Conservation (phyloP, 2,329 filamentous ascomycete species). For the Claviceps sp. region DNA sequence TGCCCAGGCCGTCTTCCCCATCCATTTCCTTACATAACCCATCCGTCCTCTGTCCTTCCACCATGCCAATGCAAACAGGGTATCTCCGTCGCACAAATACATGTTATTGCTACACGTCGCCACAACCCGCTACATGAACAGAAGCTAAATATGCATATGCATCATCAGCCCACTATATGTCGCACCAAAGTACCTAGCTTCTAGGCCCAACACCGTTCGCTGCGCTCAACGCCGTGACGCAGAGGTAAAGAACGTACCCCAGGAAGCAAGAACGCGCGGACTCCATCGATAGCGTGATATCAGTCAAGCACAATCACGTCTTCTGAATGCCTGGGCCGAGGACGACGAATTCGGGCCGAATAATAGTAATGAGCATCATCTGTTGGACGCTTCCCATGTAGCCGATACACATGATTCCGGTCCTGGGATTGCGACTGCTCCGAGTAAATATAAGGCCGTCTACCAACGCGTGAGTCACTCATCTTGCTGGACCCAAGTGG, state of each 20-base stretch:
- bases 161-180: background rate
- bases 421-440: background rate
- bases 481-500: background rate
- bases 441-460: background rate
- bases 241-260: background rate
- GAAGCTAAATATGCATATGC: background rate
- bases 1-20: background rate
- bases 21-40: background rate
- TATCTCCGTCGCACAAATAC: slow-evolving; percentile 1
- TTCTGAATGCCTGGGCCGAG: slow-evolving; percentile 12
- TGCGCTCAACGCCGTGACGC: slow-evolving; percentile 1
- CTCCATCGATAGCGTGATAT: slow-evolving; percentile 4
- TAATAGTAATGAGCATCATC: slow-evolving; percentile 3
- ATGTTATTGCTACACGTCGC: background rate
- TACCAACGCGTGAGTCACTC: background rate
- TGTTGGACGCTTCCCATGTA: slow-evolving; percentile 3
- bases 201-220: slow-evolving; percentile 6
- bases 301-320: slow-evolving; percentile 21
- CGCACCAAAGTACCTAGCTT: background rate
- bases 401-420: background rate
- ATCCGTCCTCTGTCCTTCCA: background rate
- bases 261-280: background rate
- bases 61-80: background rate
- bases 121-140: background rate
- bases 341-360: background rate